Evolutionary conservation across 768 basidiomycete species (phyloP).

Genomic region (Tylopilus sp.): DNA sequence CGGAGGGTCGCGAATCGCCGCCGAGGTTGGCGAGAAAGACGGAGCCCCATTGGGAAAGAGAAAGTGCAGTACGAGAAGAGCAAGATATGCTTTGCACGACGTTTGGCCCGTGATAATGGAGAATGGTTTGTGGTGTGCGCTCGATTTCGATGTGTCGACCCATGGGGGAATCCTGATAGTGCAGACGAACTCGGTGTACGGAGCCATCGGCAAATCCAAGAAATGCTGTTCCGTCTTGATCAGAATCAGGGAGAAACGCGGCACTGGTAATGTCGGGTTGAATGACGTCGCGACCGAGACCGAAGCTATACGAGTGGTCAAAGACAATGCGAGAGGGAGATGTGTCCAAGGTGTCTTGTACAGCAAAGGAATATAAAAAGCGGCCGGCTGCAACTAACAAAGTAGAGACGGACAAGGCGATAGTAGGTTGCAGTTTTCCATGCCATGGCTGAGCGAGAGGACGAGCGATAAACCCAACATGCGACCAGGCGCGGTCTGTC

Average conservation of each 20-base stretch:
- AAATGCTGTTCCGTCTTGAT: conserved; percentile 42
- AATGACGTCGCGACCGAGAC: conserved; percentile 24
- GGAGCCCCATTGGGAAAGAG: conserved; percentile 55
- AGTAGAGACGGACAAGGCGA: conserved; percentile 53
- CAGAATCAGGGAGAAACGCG: conserved; percentile 44
- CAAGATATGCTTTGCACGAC: conserved; percentile 56
- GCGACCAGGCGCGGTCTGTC: conserved; percentile 52
- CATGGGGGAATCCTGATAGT: conserved; percentile 4
- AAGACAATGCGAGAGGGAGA: conserved; percentile 42
- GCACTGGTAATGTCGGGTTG: conserved; percentile 54
- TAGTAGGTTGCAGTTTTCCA: conserved; percentile 50
- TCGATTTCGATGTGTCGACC: conserved; percentile 20
- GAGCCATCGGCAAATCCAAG: conserved; percentile 61
- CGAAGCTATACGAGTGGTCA: conserved; percentile 45
- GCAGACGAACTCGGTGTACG: conserved; percentile 43
- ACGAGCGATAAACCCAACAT: conserved; percentile 52
- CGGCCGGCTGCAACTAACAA: conserved; percentile 61
- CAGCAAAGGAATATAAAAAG: conserved; percentile 53
- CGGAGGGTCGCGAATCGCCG: conserved; percentile 16
- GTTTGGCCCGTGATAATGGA: conserved; percentile 40
- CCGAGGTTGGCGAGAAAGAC: conserved; percentile 38
- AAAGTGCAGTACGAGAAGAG: conserved; percentile 43
- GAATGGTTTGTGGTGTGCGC: conserved; percentile 19
- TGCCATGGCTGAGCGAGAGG: conserved; percentile 61
- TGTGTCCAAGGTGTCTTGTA: conserved; percentile 32